Percentiles rank a stretch among this genome's conserved stretches.
Evolutionary conservation across 164 flowering plant species (phyloP).

Genomic region (Tetrastigma voinierianum): DNA sequence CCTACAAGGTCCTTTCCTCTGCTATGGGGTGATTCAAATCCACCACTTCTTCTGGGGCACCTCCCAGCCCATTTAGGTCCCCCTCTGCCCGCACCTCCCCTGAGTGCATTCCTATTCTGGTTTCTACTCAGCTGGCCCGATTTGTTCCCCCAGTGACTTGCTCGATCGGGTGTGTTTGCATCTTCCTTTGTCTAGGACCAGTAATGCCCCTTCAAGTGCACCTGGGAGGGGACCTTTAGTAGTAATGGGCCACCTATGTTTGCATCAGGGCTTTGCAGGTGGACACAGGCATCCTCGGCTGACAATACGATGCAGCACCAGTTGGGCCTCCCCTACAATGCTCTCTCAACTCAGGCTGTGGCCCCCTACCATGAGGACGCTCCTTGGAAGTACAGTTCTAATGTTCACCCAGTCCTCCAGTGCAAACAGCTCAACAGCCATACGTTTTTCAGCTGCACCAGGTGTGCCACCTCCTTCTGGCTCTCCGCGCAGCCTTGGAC

Average conservation of each 20-base stretch:
- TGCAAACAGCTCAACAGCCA: slow-evolving; percentile 23
- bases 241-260: slow-evolving; percentile 64
- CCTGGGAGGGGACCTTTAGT: slow-evolving; percentile 25
- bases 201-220: slow-evolving; percentile 28
- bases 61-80: slow-evolving; percentile 11
- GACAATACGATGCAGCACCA: slow-evolving; percentile 36
- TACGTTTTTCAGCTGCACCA: slow-evolving; percentile 28
- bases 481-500: no score
- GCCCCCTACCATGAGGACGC: slow-evolving; percentile 29
- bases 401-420: slow-evolving; percentile 26
- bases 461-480: slow-evolving; percentile 25
- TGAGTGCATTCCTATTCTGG: slow-evolving; percentile 15
- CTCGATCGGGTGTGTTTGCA: slow-evolving; percentile 30
- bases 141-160: slow-evolving; percentile 21
- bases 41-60: slow-evolving; percentile 10
- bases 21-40: slow-evolving; percentile 9
- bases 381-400: slow-evolving; percentile 20
- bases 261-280: slow-evolving; percentile 27
- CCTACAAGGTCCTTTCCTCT: slow-evolving; percentile 26
- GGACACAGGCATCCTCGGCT: slow-evolving; percentile 38
- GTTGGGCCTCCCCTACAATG: slow-evolving; percentile 48
- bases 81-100: slow-evolving; percentile 10
- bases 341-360: slow-evolving; percentile 20
- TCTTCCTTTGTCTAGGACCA: slow-evolving; percentile 31
- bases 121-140: slow-evolving; percentile 10